phyloP scores from a whole-genome alignment of 225 moss, liverwort and hornwort genomes.

The Neckera pumila region DNA sequence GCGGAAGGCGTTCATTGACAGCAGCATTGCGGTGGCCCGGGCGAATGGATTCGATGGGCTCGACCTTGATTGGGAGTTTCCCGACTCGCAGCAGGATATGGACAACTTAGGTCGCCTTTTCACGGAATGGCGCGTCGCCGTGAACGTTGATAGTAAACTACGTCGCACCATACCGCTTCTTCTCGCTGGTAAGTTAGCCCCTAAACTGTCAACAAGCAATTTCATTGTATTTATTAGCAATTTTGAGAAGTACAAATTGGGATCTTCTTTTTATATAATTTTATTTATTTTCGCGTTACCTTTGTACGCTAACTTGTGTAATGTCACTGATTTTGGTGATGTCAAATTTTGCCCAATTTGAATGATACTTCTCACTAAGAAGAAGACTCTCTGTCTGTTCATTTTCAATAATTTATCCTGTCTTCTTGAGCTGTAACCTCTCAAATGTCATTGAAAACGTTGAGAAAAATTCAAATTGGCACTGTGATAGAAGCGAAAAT shows the following conservation, averaged over 20 bases:
- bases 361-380: background rate
- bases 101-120: background rate
- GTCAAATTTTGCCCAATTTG: background rate
- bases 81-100: background rate
- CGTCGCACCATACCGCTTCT: background rate
- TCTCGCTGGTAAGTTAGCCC: background rate
- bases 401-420: background rate
- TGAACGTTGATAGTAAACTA: background rate
- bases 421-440: background rate
- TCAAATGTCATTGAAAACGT: background rate
- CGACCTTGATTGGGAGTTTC: background rate
- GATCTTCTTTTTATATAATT: background rate
- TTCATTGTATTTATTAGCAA: background rate
- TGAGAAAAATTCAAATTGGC: background rate
- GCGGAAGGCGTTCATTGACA: background rate
- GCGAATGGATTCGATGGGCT: background rate
- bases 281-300: background rate
- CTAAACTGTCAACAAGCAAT: background rate
- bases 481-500: background rate
- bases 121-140: background rate
- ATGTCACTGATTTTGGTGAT: background rate
- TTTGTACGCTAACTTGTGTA: background rate
- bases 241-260: background rate
- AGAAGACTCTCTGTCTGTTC: background rate
- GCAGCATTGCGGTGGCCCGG: background rate